phyloP scores from a whole-genome alignment of 495 filamentous ascomycete genomes.

The Cercophora samala region DNA sequence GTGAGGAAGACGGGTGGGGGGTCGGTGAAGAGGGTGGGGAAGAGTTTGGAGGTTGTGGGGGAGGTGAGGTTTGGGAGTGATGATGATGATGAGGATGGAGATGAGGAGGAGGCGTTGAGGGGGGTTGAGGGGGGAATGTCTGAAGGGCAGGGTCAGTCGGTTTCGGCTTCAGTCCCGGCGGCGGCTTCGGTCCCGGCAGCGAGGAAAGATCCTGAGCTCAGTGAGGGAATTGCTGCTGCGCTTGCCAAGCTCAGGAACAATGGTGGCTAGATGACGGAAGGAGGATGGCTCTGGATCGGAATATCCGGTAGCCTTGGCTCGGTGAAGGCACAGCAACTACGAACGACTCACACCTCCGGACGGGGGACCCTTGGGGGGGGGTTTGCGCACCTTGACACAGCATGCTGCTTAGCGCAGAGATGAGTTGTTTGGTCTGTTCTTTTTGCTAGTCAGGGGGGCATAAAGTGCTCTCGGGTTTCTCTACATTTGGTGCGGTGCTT shows the following conservation, averaged over 20 bases:
- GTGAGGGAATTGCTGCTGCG: conserved; percentile 52
- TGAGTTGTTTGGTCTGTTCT: conserved; percentile 1
- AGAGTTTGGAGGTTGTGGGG: neutral
- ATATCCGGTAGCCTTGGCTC: neutral
- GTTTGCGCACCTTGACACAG: conserved; percentile 6
- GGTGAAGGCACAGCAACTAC: neutral
- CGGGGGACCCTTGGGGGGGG: neutral
- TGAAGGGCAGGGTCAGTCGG: conserved; percentile 11
- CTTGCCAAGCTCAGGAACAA: conserved; percentile 50
- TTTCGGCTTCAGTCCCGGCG: neutral
- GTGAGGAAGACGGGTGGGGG: neutral
- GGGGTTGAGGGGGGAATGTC: conserved; percentile 38
- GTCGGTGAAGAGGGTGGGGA: neutral
- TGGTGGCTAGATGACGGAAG: conserved; percentile 33
- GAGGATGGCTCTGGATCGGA: neutral
- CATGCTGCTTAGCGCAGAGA: conserved; percentile 3
- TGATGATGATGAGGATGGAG: conserved; percentile 30
- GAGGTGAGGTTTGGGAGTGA: neutral
- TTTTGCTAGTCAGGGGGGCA: neutral
- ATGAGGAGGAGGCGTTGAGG: conserved; percentile 50
- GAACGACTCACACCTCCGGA: neutral
- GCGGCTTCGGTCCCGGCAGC: conserved; percentile 8
- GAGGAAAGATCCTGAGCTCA: conserved; percentile 41
- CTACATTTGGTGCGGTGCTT: neutral
- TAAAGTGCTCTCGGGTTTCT: neutral